Base-by-base conservation (phyloP, 148 eudicot species). In the Fagopyrum tataricum region DNA sequence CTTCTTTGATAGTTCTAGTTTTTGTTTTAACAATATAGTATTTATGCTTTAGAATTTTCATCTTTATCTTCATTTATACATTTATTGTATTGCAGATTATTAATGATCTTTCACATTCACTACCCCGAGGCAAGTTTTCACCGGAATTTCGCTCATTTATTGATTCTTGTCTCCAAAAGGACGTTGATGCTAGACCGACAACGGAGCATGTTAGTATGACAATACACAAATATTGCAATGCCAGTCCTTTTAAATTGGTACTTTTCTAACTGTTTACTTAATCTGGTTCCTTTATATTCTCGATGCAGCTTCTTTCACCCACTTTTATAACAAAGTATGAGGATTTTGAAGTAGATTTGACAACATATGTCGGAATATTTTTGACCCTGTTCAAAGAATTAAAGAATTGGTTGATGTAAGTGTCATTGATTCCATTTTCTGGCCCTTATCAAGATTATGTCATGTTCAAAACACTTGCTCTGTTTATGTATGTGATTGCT, bases 91-190 rank as follows among this genome's bases (percentile, higher is more conserved):
- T 72, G 52, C 85, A 93, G 98, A 93, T 93, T 53, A 78, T 91
- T 77, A 97, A 93, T 76, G 98, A 93, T 81, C 97, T 97, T 46
- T 93, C 98, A 56, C 97, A 97, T 48, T 84, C 92, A 15, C 93
- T 89, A 31, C 79, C 87, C 75, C 83, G 79, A 52, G 80, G 85
- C 67, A 72, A 66, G 7, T 91, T 87, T 83, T 91, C 98, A 1
- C 80, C 97, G 9, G 98, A 93, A 72, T 91, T 93, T 75, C 87
- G 92, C 79, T 91, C 91, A 61, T 93, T 93, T 80, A 79, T 93
- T 71, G 91, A 91, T 78, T 92, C 79, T 77, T 93, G 98, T 82
- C 84, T 93, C 67, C 86, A 82, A 76, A 93, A 93, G 85, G 91
- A 91, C 79, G 77, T 91, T 52, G 86, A 81, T 72, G 81, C 88